Base-by-base conservation (phyloP, 2,329 filamentous ascomycete species). In the Stemphylium vesicarium region DNA sequence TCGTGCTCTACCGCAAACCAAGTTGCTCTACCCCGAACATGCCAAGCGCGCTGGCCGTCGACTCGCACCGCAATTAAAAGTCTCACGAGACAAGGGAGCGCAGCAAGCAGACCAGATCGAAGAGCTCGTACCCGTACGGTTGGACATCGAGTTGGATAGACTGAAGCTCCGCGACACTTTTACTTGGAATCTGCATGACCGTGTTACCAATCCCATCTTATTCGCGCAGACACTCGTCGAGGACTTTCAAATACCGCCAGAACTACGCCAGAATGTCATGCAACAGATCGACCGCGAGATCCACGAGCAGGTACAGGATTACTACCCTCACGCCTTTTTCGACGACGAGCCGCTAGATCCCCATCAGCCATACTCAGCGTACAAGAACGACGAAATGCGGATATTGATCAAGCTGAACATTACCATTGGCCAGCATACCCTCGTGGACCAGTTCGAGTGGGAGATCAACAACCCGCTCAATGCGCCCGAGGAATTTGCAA, bases 311-410 rank as follows among this genome's bases (percentile, higher is more conserved):
- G 83, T 98, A 45, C 87, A 88, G 66, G 95, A 98, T 73, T 98
- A 92, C 73, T 96, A 96, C 72, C 95, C 95, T 4, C 92, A 96
- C 66, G 88, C 95, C 20, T 95, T 88, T 71, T 89, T 94, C 43
- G 89, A 96, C 65, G 94, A 98, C 67, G 92, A 96, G 67, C 86
- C 94, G 0, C 82, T 97, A 41, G 94, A 99, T 68, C 90, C 92
- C 1, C 89, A 95, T 70, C 82, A 96, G 11, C 93, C 94, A 0
- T 98, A 98, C 73, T 88, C 85, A 35, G 93, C 95, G 6, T 96
- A 97, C 80, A 98, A 98, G 77, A 96, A 99, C 72, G 95, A 99
- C 73, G 95, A 99, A 79, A 97, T 99, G 94, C 89, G 95, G 45
- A 90, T 99, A 64, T 80, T 96, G 38, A 87, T 99, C 77, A 98